These are phyloP conservation scores for Eucalyptus curtisii DNA, from an alignment of 345 rosid species.

Conservation along the genomic window DNA sequence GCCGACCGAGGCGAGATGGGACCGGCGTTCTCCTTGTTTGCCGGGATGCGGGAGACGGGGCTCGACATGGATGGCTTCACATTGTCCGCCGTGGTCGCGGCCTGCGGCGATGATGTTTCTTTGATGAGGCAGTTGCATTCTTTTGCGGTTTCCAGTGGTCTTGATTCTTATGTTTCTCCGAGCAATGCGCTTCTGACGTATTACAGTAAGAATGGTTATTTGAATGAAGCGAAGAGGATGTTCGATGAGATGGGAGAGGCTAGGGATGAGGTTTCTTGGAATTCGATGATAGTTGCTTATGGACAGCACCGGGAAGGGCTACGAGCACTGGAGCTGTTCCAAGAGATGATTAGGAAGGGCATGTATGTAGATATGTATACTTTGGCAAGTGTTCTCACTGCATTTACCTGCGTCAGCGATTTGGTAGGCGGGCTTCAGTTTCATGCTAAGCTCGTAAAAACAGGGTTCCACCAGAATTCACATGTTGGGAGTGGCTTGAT, in stretches of 20 bases:
- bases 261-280: slow-evolving; percentile 87
- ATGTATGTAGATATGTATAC: slow-evolving; percentile 64
- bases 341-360: slow-evolving; percentile 46
- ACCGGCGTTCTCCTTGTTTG: slow-evolving; percentile 34
- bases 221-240: slow-evolving; percentile 50
- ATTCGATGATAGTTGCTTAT: slow-evolving; percentile 79
- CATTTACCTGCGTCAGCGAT: slow-evolving; percentile 44
- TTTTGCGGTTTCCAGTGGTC: slow-evolving; percentile 43
- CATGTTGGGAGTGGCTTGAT: slow-evolving; percentile 89
- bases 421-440: slow-evolving; percentile 68
- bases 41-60: slow-evolving; percentile 37
- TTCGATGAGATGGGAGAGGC: slow-evolving; percentile 46
- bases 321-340: slow-evolving; percentile 52
- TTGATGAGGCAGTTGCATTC: slow-evolving; percentile 61
- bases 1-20: slow-evolving; percentile 44
- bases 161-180: slow-evolving; percentile 60
- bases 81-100: slow-evolving; percentile 58
- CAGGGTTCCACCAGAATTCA: slow-evolving; percentile 57
- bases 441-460: slow-evolving; percentile 53
- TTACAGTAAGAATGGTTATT: slow-evolving; percentile 53
- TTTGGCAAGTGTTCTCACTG: slow-evolving; percentile 72
- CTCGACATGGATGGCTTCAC: slow-evolving; percentile 68
- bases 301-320: slow-evolving; percentile 75
- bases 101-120: slow-evolving; percentile 26
- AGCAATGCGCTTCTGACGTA: slow-evolving; percentile 54